These are phyloP conservation scores for Alternaria postmessia DNA, from an alignment of 2,329 filamentous ascomycete species.

Conservation along the genomic window DNA sequence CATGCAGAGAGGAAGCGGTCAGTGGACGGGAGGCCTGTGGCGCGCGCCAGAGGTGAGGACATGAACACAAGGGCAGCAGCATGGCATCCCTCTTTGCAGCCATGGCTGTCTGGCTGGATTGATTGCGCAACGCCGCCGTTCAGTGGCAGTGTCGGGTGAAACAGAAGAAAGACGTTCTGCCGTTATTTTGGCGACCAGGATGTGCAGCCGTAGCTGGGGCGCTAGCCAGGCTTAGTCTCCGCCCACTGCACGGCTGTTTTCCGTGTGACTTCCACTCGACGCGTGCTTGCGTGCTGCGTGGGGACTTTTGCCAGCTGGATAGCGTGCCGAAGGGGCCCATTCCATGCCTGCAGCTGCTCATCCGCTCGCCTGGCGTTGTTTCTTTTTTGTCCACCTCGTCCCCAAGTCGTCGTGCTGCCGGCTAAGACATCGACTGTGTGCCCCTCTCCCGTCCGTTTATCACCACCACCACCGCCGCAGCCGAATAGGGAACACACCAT, in stretches of 20 bases:
- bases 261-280: slow-evolving; percentile 22
- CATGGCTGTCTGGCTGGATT: background rate
- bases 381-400: background rate
- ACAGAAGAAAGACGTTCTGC: slow-evolving; percentile 11
- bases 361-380: background rate
- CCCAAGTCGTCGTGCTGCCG: slow-evolving; percentile 14
- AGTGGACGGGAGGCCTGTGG: background rate
- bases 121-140: background rate
- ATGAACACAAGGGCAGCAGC: background rate
- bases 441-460: slow-evolving; percentile 21
- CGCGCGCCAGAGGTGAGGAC: background rate
- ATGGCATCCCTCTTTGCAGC: background rate
- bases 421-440: slow-evolving; percentile 17
- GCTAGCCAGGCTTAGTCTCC: background rate
- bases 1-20: slow-evolving; percentile 18
- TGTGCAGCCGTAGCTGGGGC: slow-evolving; percentile 9
- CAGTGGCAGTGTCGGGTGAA: slow-evolving; percentile 8
- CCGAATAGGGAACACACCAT: background rate
- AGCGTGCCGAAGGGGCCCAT: slow-evolving; percentile 15
- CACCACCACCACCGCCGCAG: slow-evolving; percentile 8
- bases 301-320: slow-evolving; percentile 25
- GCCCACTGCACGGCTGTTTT: slow-evolving; percentile 13
- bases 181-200: slow-evolving; percentile 14
- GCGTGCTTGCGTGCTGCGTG: slow-evolving; percentile 14
- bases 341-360: slow-evolving; percentile 11